These are phyloP conservation scores for Chaetomium olivaceum DNA, from an alignment of 2,329 filamentous ascomycete genomes.

Conservation along the genomic window DNA sequence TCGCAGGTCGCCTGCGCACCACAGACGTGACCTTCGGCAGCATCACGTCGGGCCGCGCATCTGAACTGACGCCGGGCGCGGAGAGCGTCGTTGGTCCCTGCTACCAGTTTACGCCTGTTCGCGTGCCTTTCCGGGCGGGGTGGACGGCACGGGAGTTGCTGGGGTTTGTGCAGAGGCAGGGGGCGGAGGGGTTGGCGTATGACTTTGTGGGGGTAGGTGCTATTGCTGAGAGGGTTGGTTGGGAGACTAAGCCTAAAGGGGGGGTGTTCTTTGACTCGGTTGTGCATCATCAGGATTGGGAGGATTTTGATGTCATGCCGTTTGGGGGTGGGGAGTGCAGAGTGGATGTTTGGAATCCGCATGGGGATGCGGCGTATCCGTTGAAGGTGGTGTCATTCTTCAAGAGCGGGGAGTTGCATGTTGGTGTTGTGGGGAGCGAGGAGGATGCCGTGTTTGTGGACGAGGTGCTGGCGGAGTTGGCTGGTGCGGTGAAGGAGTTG, in stretches of 20 bases:
- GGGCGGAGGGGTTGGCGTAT: slow-evolving; percentile 55
- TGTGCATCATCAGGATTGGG: slow-evolving; percentile 54
- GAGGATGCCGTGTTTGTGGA: slow-evolving; percentile 41
- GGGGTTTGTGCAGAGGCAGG: slow-evolving; percentile 55
- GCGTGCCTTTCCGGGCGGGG: slow-evolving; percentile 50
- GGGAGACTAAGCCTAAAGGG: slow-evolving; percentile 36
- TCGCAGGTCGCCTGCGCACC: slow-evolving; percentile 55
- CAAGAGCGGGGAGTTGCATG: slow-evolving; percentile 41
- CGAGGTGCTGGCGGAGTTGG: slow-evolving; percentile 39
- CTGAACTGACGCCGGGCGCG: slow-evolving; percentile 52
- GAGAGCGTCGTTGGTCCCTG: slow-evolving; percentile 61
- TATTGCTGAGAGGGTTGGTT: slow-evolving; percentile 49
- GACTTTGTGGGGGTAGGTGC: slow-evolving; percentile 54
- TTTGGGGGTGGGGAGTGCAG: slow-evolving; percentile 39
- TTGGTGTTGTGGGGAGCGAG: slow-evolving; percentile 49
- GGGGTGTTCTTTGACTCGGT: slow-evolving; percentile 53
- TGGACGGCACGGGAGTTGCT: slow-evolving; percentile 53
- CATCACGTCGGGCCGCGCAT: slow-evolving; percentile 64
- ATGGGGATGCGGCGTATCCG: slow-evolving; percentile 44
- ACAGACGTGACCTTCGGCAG: slow-evolving; percentile 65
- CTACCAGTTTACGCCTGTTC: slow-evolving; percentile 66
- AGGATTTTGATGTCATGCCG: slow-evolving; percentile 45
- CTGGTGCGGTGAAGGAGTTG: slow-evolving; percentile 24
- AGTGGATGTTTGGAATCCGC: slow-evolving; percentile 40
- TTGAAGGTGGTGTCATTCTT: slow-evolving; percentile 50